phyloP scores from a whole-genome alignment of 768 basidiomycete species.

The Hericium coralloides region DNA sequence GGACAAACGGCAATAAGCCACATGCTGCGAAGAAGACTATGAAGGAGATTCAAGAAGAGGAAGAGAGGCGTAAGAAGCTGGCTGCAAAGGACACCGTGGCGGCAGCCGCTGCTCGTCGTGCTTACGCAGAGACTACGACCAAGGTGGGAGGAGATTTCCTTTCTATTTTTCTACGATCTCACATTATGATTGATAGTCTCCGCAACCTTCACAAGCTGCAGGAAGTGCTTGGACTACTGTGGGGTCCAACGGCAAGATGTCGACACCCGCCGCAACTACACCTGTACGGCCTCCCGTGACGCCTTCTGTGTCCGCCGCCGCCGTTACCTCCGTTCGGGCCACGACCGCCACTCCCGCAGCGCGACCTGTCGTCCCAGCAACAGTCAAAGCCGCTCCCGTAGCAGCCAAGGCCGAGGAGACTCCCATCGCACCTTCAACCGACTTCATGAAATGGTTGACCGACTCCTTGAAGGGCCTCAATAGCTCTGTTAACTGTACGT shows the following conservation, averaged over 20 bases:
- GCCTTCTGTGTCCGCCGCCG: conserved; percentile 28
- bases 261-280: conserved; percentile 25
- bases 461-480: conserved; percentile 77
- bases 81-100: conserved; percentile 36
- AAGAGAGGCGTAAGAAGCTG: conserved; percentile 73
- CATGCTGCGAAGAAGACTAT: conserved; percentile 75
- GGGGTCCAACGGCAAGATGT: conserved; percentile 63
- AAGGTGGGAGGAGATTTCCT: conserved; percentile 38
- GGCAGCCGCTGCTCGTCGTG: conserved; percentile 51
- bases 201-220: conserved; percentile 17
- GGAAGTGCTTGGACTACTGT: conserved; percentile 81
- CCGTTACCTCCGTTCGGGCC: conserved; percentile 18
- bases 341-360: neutral
- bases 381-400: conserved; percentile 14
- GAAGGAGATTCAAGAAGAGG: conserved; percentile 99
- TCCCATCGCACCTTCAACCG: conserved; percentile 65
- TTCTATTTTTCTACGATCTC: conserved; percentile 3
- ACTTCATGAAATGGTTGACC: conserved; percentile 88
- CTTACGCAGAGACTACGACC: conserved; percentile 70
- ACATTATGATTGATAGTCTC: conserved; percentile 1
- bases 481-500: conserved; percentile 60
- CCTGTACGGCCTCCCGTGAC: conserved; percentile 18
- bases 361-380: conserved; percentile 18
- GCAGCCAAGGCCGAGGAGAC: conserved; percentile 49
- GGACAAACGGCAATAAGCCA: conserved; percentile 57